These are phyloP conservation scores for Centrapalus pauciflorus DNA, from an alignment of 129 eudicot genomes.

Conservation along the genomic window DNA sequence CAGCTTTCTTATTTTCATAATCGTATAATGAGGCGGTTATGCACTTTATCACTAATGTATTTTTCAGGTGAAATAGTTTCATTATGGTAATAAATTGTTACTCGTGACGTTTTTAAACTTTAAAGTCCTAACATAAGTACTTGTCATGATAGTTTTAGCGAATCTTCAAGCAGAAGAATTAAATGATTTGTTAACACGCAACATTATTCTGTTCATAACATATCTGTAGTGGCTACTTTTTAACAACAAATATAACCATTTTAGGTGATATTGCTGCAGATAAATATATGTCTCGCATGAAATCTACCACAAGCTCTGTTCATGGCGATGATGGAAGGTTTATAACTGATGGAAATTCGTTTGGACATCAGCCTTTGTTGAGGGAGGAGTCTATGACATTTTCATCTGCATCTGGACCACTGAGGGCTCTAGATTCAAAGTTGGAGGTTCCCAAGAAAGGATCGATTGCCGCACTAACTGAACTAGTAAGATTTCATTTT, in stretches of 20 bases:
- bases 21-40: too few species aligned
- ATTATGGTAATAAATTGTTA: too few species aligned
- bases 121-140: too few species aligned
- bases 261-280: slow-evolving; percentile 43
- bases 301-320: slow-evolving; percentile 39
- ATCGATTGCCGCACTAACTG: slow-evolving; percentile 67
- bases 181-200: not conserved
- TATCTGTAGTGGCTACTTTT: not conserved
- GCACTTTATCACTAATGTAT: too few species aligned
- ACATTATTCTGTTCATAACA: not conserved
- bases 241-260: slow-evolving; percentile 12
- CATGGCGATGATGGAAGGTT: slow-evolving; percentile 60
- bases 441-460: slow-evolving; percentile 57
- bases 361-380: slow-evolving; percentile 42
- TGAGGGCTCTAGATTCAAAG: slow-evolving; percentile 55
- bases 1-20: too few species aligned
- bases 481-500: slow-evolving; percentile 47
- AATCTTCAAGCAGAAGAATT: not conserved
- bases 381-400: slow-evolving; percentile 49
- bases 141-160: too few species aligned
- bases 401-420: slow-evolving; percentile 37
- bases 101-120: too few species aligned
- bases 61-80: too few species aligned
- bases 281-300: slow-evolving; percentile 47
- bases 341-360: slow-evolving; percentile 40